Evolutionary conservation across 129 eudicot species (phyloP).

Genomic region (Lactuca saligna): DNA sequence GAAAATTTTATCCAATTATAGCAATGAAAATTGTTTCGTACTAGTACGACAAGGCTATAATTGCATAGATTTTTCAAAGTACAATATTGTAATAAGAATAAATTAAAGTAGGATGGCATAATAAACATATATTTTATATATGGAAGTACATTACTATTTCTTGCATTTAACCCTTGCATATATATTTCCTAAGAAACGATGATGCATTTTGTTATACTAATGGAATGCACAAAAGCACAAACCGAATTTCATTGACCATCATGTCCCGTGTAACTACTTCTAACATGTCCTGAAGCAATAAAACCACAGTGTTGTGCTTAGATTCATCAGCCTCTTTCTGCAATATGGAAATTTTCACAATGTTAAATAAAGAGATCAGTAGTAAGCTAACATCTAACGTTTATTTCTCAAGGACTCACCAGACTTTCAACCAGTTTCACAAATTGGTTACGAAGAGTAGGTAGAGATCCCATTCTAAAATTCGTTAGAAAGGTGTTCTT

Average conservation of each 20-base stretch:
- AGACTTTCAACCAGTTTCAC: slow-evolving; percentile 82
- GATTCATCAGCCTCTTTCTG: slow-evolving; percentile 84
- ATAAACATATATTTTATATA: neutral
- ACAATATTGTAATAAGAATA: neutral
- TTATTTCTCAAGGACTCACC: slow-evolving; percentile 44
- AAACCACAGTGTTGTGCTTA: slow-evolving; percentile 71
- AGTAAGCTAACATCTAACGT: slow-evolving; percentile 20
- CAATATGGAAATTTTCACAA: slow-evolving; percentile 29
- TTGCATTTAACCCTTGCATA: neutral
- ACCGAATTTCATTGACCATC: slow-evolving; percentile 97
- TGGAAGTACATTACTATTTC: neutral
- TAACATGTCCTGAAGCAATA: slow-evolving; percentile 89
- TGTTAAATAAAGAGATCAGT: slow-evolving; percentile 19
- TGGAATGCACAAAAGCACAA: slow-evolving; percentile 31
- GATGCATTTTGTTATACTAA: neutral
- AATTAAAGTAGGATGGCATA: neutral
- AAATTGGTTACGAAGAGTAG: slow-evolving; percentile 75
- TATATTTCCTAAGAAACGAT: slow-evolving; percentile 8
- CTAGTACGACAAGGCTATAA: neutral
- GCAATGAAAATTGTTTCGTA: neutral
- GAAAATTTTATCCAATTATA: neutral
- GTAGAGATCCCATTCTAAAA: slow-evolving; percentile 84
- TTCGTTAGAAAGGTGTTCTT: slow-evolving; percentile 67
- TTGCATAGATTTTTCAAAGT: neutral
- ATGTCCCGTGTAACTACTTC: slow-evolving; percentile 94